These are phyloP conservation scores for Apiospora arundinis DNA, from an alignment of 2,329 filamentous ascomycete genomes.

Conservation along the genomic window DNA sequence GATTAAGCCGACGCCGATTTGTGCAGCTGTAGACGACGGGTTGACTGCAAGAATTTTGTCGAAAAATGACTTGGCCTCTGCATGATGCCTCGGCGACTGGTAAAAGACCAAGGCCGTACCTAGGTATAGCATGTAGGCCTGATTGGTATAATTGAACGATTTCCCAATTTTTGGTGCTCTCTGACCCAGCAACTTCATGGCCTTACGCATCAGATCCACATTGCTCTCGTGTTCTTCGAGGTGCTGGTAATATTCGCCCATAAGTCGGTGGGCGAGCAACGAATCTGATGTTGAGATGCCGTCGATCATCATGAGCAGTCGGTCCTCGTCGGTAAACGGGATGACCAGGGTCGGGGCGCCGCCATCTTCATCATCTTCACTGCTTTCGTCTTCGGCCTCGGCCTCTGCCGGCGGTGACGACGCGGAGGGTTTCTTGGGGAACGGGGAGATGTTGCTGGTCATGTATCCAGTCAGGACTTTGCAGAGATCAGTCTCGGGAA, in stretches of 20 bases:
- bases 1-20: constrained; percentile 90
- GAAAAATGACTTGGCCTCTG: constrained; percentile 86
- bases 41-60: constrained; percentile 80
- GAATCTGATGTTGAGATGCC: constrained; percentile 73
- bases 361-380: constrained; percentile 64
- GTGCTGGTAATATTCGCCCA: constrained; percentile 82
- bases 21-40: constrained; percentile 75
- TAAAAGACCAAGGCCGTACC: constrained; percentile 90
- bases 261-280: constrained; percentile 80
- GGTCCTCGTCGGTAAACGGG: constrained; percentile 76
- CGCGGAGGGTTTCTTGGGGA: constrained; percentile 54
- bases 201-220: constrained; percentile 80
- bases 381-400: constrained; percentile 56
- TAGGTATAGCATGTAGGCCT: constrained; percentile 78
- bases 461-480: constrained; percentile 85
- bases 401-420: constrained; percentile 30
- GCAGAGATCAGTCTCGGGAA: constrained; percentile 81
- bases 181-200: constrained; percentile 63
- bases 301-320: constrained; percentile 80
- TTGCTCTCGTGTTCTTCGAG: constrained; percentile 85
- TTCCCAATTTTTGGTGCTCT: constrained; percentile 74
- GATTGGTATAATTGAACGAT: constrained; percentile 70
- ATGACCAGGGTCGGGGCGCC: constrained; percentile 59
- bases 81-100: constrained; percentile 87
- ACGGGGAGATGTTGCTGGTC: constrained; percentile 83